phyloP scores from a whole-genome alignment of 352 stramenopile species.

The Thalassiosira mediterranea region DNA sequence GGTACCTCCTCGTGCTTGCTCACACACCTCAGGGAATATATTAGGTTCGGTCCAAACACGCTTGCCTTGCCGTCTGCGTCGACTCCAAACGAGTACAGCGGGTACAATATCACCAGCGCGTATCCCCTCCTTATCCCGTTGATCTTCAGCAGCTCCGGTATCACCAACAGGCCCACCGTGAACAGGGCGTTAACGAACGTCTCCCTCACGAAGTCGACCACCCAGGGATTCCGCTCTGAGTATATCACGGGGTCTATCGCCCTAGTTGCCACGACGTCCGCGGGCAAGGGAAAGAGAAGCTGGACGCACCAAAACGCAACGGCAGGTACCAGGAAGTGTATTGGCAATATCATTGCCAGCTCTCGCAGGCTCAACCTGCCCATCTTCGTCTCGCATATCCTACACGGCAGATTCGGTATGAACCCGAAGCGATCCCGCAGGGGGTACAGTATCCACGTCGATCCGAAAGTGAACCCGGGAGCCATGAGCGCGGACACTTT shows the following conservation, averaged over 20 bases:
- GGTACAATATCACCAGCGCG: constrained; percentile 55
- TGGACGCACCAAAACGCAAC: constrained; percentile 13
- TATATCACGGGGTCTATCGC: constrained; percentile 31
- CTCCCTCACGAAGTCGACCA: constrained; percentile 50
- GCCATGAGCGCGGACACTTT: constrained; percentile 24
- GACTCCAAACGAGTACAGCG: constrained; percentile 54
- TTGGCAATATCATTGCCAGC: constrained; percentile 38
- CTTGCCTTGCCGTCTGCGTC: constrained; percentile 44
- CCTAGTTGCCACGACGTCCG: neutral
- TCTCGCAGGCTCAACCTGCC: constrained; percentile 41
- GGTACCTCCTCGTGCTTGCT: constrained; percentile 22
- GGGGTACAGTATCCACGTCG: neutral
- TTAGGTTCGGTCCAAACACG: constrained; percentile 49
- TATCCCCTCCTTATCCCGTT: constrained; percentile 49
- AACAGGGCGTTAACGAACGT: constrained; percentile 45
- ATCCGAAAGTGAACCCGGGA: constrained; percentile 41
- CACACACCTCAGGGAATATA: constrained; percentile 42
- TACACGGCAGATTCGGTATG: constrained; percentile 47
- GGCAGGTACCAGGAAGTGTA: constrained; percentile 42
- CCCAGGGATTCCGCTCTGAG: constrained; percentile 33
- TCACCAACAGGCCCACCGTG: constrained; percentile 45
- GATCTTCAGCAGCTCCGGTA: constrained; percentile 60
- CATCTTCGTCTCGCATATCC: constrained; percentile 56
- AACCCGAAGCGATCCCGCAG: constrained; percentile 22
- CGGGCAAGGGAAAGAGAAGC: constrained; percentile 9